Base-by-base conservation (phyloP, 148 eudicot genomes). In the Cornus controversa region DNA sequence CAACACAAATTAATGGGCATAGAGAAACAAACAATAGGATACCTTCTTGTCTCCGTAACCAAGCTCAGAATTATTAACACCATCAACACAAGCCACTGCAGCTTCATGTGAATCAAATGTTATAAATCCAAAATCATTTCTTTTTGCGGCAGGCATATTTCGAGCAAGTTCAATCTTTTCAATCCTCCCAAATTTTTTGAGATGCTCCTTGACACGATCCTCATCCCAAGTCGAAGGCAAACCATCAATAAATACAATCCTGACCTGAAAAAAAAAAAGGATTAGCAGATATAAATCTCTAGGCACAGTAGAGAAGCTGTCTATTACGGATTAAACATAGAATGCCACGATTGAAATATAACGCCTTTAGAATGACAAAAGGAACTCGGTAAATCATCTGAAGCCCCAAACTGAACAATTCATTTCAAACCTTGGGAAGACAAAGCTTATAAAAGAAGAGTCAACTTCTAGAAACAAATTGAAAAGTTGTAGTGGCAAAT, bases 121-220 rank as follows among this genome's bases (percentile, higher is more conserved):
- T 65, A 75, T 14, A 75, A 75, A 75, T 16, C 78, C 78, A 75
- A 75, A 75, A 75, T 75, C 71, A 18, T 27, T 57, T 74, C 76
- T 28, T 50, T 57, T 62, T 20, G 66, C 66, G 25, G 54, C 53
- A 7, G 42, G 78, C 71, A 75, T 40, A 66, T 75, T 37, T 20
- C 62, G 70, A 22, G 78, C 40, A 15, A 75, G 66, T 58, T 65
- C 66, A 65, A 75, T 57, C 71, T 75, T 66, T 57, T 75, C 71
- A 47, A 75, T 66, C 23, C 69, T 54, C 10, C 78, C 78, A 45
- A 42, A 75, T 36, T 65, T 34, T 28, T 62, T 62, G 29, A 62
- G 29, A 37, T 65, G 28, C 58, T 23, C 66, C 16, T 50, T 45
- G 13, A 75, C 47, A 3, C 8, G 15, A 16, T 45, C 71, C 53